These are phyloP conservation scores for Fusarium veterinarium DNA, from an alignment of 2,329 filamentous ascomycete species.

Conservation along the genomic window DNA sequence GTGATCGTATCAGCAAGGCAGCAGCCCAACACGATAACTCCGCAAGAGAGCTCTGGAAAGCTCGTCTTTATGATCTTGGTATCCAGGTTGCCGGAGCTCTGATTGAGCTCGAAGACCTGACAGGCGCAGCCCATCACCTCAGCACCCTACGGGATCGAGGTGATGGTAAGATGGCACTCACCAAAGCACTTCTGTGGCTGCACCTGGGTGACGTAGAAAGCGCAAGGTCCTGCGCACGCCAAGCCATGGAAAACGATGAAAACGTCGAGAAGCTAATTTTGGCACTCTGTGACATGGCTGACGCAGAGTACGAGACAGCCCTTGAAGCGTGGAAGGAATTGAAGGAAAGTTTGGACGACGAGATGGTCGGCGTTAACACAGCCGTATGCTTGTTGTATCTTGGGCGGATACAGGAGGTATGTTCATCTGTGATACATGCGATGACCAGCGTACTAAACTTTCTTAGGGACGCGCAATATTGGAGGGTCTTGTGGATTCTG, in stretches of 20 bases:
- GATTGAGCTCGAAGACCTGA: slow-evolving; percentile 88
- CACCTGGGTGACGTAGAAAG: slow-evolving; percentile 80
- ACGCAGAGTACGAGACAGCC: slow-evolving; percentile 77
- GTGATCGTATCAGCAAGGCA: slow-evolving; percentile 67
- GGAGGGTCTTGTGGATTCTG: slow-evolving; percentile 71
- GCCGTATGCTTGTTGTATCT: slow-evolving; percentile 88
- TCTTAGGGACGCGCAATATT: slow-evolving; percentile 72
- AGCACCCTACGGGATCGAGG: slow-evolving; percentile 62
- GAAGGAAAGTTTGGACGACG: slow-evolving; percentile 59
- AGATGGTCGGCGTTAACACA: slow-evolving; percentile 83
- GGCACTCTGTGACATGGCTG: slow-evolving; percentile 81
- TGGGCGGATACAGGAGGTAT: slow-evolving; percentile 77
- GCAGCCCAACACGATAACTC: slow-evolving; percentile 59
- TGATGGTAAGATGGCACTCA: slow-evolving; percentile 56
- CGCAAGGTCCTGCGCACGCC: slow-evolving; percentile 67
- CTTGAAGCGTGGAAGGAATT: slow-evolving; percentile 69
- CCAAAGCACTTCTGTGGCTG: slow-evolving; percentile 77
- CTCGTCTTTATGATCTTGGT: slow-evolving; percentile 79
- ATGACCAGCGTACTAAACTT: slow-evolving; percentile 20
- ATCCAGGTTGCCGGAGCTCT: slow-evolving; percentile 73
- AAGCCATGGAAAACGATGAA: slow-evolving; percentile 45
- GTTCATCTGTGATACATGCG: slow-evolving; percentile 22
- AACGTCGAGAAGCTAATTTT: slow-evolving; percentile 63
- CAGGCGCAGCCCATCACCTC: slow-evolving; percentile 81
- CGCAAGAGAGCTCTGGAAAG: slow-evolving; percentile 74